phyloP scores from a whole-genome alignment of 176 grass and related monocot genomes.

The Oryza longistaminata region DNA sequence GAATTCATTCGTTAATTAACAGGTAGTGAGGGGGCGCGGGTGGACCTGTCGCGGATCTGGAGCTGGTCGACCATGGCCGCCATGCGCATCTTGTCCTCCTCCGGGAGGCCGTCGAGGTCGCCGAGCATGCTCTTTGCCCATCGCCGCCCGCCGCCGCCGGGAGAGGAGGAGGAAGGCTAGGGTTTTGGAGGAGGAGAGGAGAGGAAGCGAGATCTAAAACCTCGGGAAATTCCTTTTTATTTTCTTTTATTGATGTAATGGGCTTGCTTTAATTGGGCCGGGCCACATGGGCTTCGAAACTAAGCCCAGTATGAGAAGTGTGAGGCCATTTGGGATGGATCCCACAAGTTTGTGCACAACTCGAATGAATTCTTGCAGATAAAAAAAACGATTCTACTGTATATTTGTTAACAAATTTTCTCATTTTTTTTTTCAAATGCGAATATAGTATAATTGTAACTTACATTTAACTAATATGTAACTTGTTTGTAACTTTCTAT shows the following conservation, averaged over 20 bases:
- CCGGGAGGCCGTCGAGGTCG: slow-evolving; percentile 75
- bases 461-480: too few species aligned
- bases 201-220: slow-evolving; percentile 31
- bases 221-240: not conserved
- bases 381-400: not conserved
- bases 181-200: slow-evolving; percentile 21
- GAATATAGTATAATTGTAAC: too few species aligned
- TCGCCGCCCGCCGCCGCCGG: slow-evolving; percentile 34
- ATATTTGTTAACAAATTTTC: not conserved
- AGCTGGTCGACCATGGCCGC: slow-evolving; percentile 86
- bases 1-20: too few species aligned
- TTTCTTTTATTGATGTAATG: not conserved
- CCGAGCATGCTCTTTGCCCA: slow-evolving; percentile 96
- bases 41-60: slow-evolving; percentile 90
- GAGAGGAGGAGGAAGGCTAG: not conserved
- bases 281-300: not conserved
- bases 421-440: too few species aligned
- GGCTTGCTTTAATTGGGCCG: not conserved
- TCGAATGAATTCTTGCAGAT: not conserved
- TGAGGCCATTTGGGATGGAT: not conserved
- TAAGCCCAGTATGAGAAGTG: not conserved
- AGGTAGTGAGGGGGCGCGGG: not conserved
- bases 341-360: not conserved
- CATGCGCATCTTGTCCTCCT: slow-evolving; percentile 93
- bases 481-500: too few species aligned